Evolutionary conservation across 495 filamentous ascomycete species (phyloP), one percentile per base, ranked within the genome.

Genomic region (Parachaetomium inaequale): DNA sequence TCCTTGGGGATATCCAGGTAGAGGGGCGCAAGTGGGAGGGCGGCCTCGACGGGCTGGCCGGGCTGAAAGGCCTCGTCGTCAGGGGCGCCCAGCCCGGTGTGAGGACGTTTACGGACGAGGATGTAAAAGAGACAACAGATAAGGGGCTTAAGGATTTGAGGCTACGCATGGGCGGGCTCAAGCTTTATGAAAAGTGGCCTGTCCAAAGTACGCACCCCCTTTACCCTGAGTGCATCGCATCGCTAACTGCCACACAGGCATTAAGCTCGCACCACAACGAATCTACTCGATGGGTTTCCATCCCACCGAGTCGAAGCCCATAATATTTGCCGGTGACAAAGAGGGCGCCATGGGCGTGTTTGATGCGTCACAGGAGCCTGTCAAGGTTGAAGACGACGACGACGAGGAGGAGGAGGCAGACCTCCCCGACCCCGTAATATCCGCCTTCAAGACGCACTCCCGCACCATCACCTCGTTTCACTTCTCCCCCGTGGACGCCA

Each of bases 261-360:
- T 98, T 71, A 98, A 98, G 68, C 85, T 98, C 53, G 93, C 90
- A 0, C 93, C 92, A 0, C 92, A 98, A 72, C 81, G 94, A 59
- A 84, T 97, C 17, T 96, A 96, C 69, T 79, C 88, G 14, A 84
- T 98, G 70, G 87, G 87, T 11, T 95, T 98, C 64, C 94, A 98
- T 68, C 94, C 95, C 0, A 90, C 87, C 0, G 77, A 83, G 55
- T 84, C 90, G 11, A 98, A 98, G 66, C 85, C 91, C 0, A 79
- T 98, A 6, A 83, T 98, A n/a, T 96, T 98, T 66, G 95, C 93
- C 2, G 92, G 92, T 51, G 94, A 98, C 70, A 98, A 98, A 72
- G 83, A 95, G 72, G 94, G 94, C 25, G 91, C 92, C 57, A 81
- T 98, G 32, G 95, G 95, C 7, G 83, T 98, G n/a, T 90, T 96